phyloP scores from a whole-genome alignment of 108 stramenopile genomes.

The Cyclotella kingstonii region DNA sequence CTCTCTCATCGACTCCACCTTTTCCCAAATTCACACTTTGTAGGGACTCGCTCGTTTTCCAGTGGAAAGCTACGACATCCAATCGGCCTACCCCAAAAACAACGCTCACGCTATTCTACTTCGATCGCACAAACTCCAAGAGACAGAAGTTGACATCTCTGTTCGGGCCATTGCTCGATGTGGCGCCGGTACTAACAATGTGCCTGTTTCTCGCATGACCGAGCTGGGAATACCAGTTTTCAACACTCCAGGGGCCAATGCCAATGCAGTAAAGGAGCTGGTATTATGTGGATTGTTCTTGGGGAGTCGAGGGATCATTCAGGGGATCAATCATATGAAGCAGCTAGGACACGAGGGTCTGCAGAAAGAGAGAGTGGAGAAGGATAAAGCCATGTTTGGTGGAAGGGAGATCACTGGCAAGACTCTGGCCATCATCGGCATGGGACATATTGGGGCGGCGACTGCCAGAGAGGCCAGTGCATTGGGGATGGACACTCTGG shows the following conservation, averaged over 20 bases:
- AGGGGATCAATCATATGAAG: conserved; percentile 90
- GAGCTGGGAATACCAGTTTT: conserved; percentile 95
- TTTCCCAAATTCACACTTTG: background rate
- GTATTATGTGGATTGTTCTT: conserved; percentile 88
- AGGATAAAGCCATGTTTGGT: conserved; percentile 93
- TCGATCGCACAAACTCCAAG: conserved; percentile 87
- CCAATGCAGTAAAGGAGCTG: conserved; percentile 93
- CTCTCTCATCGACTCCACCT: background rate
- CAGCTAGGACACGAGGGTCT: conserved; percentile 79
- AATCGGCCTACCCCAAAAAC: conserved; percentile 39
- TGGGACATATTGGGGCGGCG: conserved; percentile 93
- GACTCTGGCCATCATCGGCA: conserved; percentile 92
- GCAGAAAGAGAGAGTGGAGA: conserved; percentile 88
- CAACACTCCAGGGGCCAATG: conserved; percentile 97
- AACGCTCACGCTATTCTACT: conserved; percentile 89
- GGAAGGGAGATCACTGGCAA: conserved; percentile 92
- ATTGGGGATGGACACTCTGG: conserved; percentile 86
- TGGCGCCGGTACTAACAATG: conserved; percentile 95
- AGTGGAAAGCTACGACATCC: conserved; percentile 63
- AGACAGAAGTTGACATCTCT: conserved; percentile 79
- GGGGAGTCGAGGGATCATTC: conserved; percentile 74
- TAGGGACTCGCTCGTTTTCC: conserved; percentile 63
- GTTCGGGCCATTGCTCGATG: conserved; percentile 92
- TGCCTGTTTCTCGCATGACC: conserved; percentile 92
- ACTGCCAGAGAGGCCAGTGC: conserved; percentile 85